Evolutionary conservation across 2,329 filamentous ascomycete species (phyloP).

Genomic region (Claviceps monticola): DNA sequence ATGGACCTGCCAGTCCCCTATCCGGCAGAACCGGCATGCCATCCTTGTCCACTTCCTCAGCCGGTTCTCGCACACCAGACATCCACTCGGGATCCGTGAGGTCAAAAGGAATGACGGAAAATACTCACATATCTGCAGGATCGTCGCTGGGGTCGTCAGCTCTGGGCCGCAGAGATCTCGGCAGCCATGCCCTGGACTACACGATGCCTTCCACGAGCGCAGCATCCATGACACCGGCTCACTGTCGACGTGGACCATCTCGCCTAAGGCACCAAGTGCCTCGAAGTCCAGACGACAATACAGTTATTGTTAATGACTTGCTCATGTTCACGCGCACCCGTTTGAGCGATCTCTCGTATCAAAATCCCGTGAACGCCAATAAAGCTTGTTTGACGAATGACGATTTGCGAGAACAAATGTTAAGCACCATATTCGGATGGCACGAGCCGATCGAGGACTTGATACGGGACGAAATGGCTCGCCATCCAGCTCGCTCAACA

Average conservation of each 20-base stretch:
- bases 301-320: constrained; percentile 57
- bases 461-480: constrained; percentile 69
- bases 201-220: constrained; percentile 22
- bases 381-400: constrained; percentile 55
- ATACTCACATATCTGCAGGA: constrained; percentile 55
- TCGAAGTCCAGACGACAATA: constrained; percentile 59
- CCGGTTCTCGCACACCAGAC: constrained; percentile 37
- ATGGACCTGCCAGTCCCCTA: constrained; percentile 52
- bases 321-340: constrained; percentile 77
- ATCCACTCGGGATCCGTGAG: constrained; percentile 35
- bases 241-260: constrained; percentile 42
- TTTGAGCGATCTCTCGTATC: constrained; percentile 71
- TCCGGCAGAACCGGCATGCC: constrained; percentile 53
- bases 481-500: constrained; percentile 59
- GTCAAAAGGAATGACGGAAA: constrained; percentile 44
- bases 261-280: constrained; percentile 68
- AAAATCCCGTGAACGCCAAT: constrained; percentile 46
- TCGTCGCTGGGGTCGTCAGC: constrained; percentile 29
- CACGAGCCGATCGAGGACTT: constrained; percentile 69
- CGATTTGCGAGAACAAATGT: constrained; percentile 77
- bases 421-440: constrained; percentile 92
- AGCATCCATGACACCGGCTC: constrained; percentile 34
- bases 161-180: constrained; percentile 23
- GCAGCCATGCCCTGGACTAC: constrained; percentile 40
- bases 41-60: constrained; percentile 38